phyloP scores from a whole-genome alignment of 768 basidiomycete genomes.

The Sporobolomyces phaffii region DNA sequence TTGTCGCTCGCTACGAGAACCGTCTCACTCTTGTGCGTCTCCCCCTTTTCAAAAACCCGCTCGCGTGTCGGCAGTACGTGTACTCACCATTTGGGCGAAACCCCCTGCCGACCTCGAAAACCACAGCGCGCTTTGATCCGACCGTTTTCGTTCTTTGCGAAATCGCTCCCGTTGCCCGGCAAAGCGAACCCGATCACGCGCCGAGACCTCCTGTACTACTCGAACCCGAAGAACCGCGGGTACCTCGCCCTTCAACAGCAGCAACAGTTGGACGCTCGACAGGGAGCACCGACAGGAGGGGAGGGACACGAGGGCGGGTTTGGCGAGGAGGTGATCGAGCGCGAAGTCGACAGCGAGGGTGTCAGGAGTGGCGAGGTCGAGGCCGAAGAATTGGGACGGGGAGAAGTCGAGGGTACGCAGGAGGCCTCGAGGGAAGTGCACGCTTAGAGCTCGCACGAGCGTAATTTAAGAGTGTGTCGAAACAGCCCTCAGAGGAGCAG shows the following conservation, averaged over 20 bases:
- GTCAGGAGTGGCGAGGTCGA: background rate
- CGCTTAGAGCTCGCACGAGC: background rate
- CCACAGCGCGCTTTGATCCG: constrained; percentile 38
- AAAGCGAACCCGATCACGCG: constrained; percentile 41
- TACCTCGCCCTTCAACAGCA: constrained; percentile 30
- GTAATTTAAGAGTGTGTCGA: too few species aligned
- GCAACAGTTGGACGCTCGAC: background rate
- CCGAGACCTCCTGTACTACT: constrained; percentile 44
- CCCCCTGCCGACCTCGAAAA: too few species aligned
- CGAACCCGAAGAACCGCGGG: constrained; percentile 37
- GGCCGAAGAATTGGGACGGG: constrained; percentile 1
- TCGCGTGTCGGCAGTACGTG: background rate
- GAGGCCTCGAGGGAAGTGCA: constrained; percentile 1
- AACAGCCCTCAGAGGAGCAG: too few species aligned
- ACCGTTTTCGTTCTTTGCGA: constrained; percentile 27
- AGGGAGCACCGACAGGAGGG: background rate
- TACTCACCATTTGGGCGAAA: too few species aligned
- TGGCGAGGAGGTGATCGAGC: background rate
- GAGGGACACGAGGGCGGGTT: too few species aligned
- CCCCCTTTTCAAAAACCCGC: background rate
- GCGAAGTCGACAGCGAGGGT: background rate
- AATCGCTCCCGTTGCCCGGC: constrained; percentile 21
- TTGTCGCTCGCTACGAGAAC: constrained; percentile 90
- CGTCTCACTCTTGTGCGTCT: constrained; percentile 55
- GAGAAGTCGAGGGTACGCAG: background rate